Conservation (phyloP, 345 rosid species). For the Populus simonii region DNA sequence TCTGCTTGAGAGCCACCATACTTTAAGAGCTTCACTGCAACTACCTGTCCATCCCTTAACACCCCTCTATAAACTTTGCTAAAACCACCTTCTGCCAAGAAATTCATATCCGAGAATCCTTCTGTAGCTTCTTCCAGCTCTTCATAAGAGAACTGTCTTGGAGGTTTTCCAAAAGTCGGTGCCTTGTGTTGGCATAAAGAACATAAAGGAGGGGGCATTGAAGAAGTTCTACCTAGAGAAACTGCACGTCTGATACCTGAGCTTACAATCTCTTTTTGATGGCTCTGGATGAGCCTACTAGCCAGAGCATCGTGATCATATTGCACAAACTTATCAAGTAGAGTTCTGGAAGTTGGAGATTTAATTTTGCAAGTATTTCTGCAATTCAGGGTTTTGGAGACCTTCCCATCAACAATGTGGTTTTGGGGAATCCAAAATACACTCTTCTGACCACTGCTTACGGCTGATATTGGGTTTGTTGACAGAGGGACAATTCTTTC, state of each 20-base stretch:
- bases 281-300: constrained; percentile 27
- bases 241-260: constrained; percentile 43
- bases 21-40: constrained; percentile 65
- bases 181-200: constrained; percentile 69
- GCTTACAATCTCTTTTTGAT: constrained; percentile 22
- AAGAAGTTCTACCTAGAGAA: constrained; percentile 52
- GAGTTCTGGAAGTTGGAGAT: constrained; percentile 36
- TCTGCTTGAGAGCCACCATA: constrained; percentile 47
- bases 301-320: constrained; percentile 39
- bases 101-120: constrained; percentile 55
- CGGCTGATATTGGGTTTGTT: constrained; percentile 16
- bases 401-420: constrained; percentile 30
- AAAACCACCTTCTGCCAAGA: constrained; percentile 65
- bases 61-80: constrained; percentile 56
- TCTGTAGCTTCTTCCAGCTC: constrained; percentile 59
- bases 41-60: constrained; percentile 56
- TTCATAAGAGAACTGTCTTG: constrained; percentile 49
- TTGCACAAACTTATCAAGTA: constrained; percentile 48
- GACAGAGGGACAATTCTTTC: constrained; percentile 34
- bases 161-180: constrained; percentile 69
- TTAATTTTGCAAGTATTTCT: constrained; percentile 12
- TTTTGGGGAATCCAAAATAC: constrained; percentile 50
- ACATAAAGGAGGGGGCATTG: constrained; percentile 70
- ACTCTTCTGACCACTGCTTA: constrained; percentile 20
- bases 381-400: constrained; percentile 9